Conservation (phyloP, 768 basidiomycete species). For the Lactarius sanguifluus region DNA sequence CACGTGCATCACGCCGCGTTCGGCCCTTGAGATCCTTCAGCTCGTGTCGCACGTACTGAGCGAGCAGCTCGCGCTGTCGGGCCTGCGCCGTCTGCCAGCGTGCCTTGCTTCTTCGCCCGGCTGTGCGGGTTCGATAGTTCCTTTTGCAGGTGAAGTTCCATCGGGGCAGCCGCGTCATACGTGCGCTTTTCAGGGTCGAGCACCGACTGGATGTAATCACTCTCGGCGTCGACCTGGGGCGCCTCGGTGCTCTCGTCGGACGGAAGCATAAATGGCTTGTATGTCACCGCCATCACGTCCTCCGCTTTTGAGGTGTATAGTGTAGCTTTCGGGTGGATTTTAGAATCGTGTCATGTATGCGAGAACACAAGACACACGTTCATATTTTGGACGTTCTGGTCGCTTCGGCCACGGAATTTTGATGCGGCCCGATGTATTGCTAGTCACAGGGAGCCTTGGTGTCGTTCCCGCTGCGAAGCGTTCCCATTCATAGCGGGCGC, state of each 20-base stretch:
- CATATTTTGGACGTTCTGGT: slow-evolving; percentile 42
- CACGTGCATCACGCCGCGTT: slow-evolving; percentile 58
- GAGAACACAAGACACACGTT: slow-evolving; percentile 41
- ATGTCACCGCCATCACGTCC: slow-evolving; percentile 67
- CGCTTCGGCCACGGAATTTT: slow-evolving; percentile 71
- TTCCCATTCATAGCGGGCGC: slow-evolving; percentile 66
- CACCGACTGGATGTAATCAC: slow-evolving; percentile 55
- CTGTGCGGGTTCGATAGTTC: slow-evolving; percentile 83
- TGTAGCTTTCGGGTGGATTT: slow-evolving; percentile 42
- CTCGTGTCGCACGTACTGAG: slow-evolving; percentile 49
- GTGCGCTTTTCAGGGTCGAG: slow-evolving; percentile 42
- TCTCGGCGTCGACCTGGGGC: slow-evolving; percentile 47
- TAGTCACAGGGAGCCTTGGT: slow-evolving; percentile 51
- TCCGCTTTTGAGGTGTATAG: slow-evolving; percentile 66
- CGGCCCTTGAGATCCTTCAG: slow-evolving; percentile 59
- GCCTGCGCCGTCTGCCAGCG: slow-evolving; percentile 65
- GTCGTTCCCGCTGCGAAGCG: slow-evolving; percentile 66
- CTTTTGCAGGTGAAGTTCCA: slow-evolving; percentile 62
- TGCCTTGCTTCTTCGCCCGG: slow-evolving; percentile 76
- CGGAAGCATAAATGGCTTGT: slow-evolving; percentile 58
- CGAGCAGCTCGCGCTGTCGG: slow-evolving; percentile 50
- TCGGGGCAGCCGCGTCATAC: slow-evolving; percentile 53
- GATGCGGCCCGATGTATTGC: slow-evolving; percentile 34
- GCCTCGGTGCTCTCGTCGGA: slow-evolving; percentile 32
- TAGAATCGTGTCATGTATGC: slow-evolving; percentile 3